phyloP scores from a whole-genome alignment of 2,329 filamentous ascomycete genomes.

The Alternaria angustiovoidea region DNA sequence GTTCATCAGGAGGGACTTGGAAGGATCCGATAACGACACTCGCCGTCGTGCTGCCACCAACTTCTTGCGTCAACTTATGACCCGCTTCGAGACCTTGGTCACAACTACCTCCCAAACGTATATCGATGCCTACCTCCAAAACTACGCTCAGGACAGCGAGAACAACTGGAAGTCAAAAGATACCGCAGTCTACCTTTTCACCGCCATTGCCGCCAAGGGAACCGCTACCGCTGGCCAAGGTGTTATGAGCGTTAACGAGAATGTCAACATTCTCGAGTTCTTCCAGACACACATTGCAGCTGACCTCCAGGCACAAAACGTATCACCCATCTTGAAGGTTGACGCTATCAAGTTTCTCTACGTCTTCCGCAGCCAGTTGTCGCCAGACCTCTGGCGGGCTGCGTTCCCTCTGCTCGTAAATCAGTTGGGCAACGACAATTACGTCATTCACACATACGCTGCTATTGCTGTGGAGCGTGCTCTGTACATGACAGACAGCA shows the following conservation, averaged over 20 bases:
- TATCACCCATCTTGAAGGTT: slow-evolving; percentile 89
- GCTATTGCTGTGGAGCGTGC: slow-evolving; percentile 96
- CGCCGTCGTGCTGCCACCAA: slow-evolving; percentile 91
- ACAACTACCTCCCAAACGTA: slow-evolving; percentile 88
- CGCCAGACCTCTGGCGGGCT: slow-evolving; percentile 88
- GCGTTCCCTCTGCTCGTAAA: slow-evolving; percentile 90
- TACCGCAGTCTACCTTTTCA: slow-evolving; percentile 95
- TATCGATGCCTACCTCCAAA: slow-evolving; percentile 80
- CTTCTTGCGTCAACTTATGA: slow-evolving; percentile 87
- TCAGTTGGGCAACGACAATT: slow-evolving; percentile 87
- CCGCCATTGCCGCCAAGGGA: slow-evolving; percentile 92
- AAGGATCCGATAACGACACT: slow-evolving; percentile 96
- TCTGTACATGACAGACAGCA: slow-evolving; percentile 80
- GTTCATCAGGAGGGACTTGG: slow-evolving; percentile 92
- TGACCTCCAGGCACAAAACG: slow-evolving; percentile 78
- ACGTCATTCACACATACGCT: slow-evolving; percentile 97
- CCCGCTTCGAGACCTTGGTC: slow-evolving; percentile 85
- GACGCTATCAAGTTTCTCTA: slow-evolving; percentile 99
- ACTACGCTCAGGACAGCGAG: slow-evolving; percentile 70
- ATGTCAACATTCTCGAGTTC: slow-evolving; percentile 88
- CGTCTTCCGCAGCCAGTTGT: slow-evolving; percentile 93
- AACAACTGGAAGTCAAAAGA: slow-evolving; percentile 97
- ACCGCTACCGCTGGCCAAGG: slow-evolving; percentile 86
- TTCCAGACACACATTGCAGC: slow-evolving; percentile 91
- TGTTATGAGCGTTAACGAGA: slow-evolving; percentile 84